phyloP scores from a whole-genome alignment of 139 green algal genomes.

The Asterochloris sp. region DNA sequence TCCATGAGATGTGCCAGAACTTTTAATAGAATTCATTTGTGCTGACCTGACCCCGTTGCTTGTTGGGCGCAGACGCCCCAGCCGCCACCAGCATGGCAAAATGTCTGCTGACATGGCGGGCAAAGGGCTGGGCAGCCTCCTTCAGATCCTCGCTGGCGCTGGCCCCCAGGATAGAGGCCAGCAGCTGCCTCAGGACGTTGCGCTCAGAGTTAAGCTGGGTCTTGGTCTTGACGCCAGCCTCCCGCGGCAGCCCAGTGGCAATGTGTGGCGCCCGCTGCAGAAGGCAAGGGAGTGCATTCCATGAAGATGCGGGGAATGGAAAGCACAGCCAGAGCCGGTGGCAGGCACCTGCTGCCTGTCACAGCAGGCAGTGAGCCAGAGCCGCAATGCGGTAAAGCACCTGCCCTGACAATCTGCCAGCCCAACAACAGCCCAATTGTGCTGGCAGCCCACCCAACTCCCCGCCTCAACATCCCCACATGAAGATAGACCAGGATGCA shows the following conservation, averaged over 20 bases:
- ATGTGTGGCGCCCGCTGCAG: slow-evolving; percentile 20
- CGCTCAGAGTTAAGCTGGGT: slow-evolving; percentile 85
- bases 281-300: neutral
- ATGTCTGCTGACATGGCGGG: slow-evolving; percentile 71
- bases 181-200: slow-evolving; percentile 41
- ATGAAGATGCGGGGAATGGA: too few relatives aligned
- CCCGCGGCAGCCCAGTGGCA: slow-evolving; percentile 9
- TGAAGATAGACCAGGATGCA: too few relatives aligned
- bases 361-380: too few relatives aligned
- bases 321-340: too few relatives aligned
- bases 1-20: neutral
- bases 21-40: neutral
- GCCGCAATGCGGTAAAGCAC: too few relatives aligned
- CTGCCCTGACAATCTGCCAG: too few relatives aligned
- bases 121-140: slow-evolving; percentile 57
- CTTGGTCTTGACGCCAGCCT: slow-evolving; percentile 76
- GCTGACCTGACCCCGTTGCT: neutral
- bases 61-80: slow-evolving; percentile 30
- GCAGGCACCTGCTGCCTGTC: too few relatives aligned
- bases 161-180: slow-evolving; percentile 46
- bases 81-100: slow-evolving; percentile 88
- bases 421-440: too few relatives aligned
- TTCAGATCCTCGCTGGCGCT: slow-evolving; percentile 57
- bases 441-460: too few relatives aligned
- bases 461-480: too few relatives aligned